phyloP scores from a whole-genome alignment of 352 stramenopile genomes.

The Plasmopara muralis region DNA sequence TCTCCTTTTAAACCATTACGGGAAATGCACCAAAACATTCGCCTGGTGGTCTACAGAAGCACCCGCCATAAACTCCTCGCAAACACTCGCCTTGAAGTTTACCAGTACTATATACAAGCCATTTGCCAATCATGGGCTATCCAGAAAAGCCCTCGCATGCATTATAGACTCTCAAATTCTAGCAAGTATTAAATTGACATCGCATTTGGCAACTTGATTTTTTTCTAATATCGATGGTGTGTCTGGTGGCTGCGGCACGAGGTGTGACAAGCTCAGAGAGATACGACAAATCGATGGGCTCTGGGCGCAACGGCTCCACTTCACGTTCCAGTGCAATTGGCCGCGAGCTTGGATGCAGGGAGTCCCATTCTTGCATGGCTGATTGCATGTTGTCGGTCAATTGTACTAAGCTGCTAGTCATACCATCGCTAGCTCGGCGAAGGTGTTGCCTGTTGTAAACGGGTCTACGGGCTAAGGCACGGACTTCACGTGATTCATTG shows the following conservation, averaged over 20 bases:
- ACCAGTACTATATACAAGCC: no score
- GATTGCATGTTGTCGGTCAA: constrained; percentile 14
- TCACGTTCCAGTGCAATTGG: constrained; percentile 21
- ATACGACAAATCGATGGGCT: constrained; percentile 45
- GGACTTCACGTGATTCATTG: constrained; percentile 21
- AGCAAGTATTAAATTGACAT: no score
- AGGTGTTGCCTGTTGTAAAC: constrained; percentile 18
- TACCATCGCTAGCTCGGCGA: constrained; percentile 14
- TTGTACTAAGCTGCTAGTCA: constrained; percentile 5
- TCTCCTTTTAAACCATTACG: no score
- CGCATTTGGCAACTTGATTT: background rate
- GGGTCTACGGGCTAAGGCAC: constrained; percentile 6
- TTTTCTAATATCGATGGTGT: constrained; percentile 28
- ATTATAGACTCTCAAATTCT: no score
- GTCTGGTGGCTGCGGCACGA: constrained; percentile 15
- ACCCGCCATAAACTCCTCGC: no score
- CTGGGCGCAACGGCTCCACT: constrained; percentile 16
- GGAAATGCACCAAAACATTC: no score
- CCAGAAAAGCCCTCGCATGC: no score
- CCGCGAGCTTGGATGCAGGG: constrained; percentile 7
- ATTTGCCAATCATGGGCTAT: no score
- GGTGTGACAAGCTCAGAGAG: constrained; percentile 35
- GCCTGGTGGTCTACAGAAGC: no score
- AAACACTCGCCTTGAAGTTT: no score
- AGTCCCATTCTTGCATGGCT: constrained; percentile 3